Conservation (phyloP, 139 green algal species). For the Eudorina sp. region DNA sequence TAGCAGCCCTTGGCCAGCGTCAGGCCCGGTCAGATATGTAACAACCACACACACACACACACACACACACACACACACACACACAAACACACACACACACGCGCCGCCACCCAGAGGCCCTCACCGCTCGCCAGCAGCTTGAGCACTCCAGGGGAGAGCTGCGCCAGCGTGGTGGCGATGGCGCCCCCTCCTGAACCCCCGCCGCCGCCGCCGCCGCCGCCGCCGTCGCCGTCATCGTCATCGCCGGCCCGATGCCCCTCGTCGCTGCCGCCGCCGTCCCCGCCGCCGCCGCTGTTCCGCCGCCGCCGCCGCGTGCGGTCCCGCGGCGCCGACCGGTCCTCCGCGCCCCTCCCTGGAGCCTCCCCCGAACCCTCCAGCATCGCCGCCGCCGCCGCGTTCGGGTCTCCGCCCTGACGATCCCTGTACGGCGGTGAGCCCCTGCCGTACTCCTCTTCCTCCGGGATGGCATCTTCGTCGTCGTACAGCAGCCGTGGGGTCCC, state of each 20-base stretch:
- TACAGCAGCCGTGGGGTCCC: not conserved
- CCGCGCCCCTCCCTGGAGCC: not conserved
- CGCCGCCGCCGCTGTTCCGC: not conserved
- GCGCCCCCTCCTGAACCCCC: too few relatives aligned
- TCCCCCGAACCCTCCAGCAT: conserved; percentile 44
- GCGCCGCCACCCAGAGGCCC: too few relatives aligned
- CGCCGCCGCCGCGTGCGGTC: not conserved
- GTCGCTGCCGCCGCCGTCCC: not conserved
- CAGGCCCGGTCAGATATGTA: too few relatives aligned
- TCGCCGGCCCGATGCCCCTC: not conserved
- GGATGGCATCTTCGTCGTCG: not conserved
- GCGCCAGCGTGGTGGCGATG: not conserved
- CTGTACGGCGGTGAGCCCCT: not conserved
- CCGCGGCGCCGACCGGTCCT: not conserved
- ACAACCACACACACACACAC: too few relatives aligned
- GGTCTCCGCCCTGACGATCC: not conserved
- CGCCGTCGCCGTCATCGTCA: not conserved
- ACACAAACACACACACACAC: too few relatives aligned
- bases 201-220: conserved; percentile 1
- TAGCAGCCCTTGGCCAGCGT: too few relatives aligned
- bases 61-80: too few relatives aligned
- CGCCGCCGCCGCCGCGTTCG: not conserved
- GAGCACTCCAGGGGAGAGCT: conserved; percentile 29
- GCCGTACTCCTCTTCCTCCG: not conserved
- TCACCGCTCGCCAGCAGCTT: conserved; percentile 39